Evolutionary conservation across 106 monocot species (phyloP).

Genomic region (Dendrobium officinale): DNA sequence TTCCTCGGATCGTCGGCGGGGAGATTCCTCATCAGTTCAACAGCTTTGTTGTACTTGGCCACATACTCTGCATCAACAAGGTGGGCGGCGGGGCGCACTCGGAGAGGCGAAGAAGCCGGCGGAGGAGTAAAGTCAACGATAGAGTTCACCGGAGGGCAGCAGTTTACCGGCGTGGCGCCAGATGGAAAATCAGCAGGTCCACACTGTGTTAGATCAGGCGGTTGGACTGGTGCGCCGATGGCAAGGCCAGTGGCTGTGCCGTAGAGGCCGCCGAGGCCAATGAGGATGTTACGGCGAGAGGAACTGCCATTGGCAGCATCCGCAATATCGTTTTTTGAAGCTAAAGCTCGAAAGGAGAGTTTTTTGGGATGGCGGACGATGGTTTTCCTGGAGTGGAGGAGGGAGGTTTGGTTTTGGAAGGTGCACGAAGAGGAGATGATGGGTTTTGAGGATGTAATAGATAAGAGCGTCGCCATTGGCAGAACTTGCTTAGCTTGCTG

Average conservation of each 20-base stretch:
- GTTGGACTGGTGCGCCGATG: not conserved
- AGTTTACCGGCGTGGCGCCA: conserved; percentile 1
- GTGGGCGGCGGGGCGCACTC: conserved; percentile 21
- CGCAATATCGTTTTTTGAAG: not conserved
- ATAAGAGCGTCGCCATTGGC: too few relatives aligned
- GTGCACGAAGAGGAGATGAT: not conserved
- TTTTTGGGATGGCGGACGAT: not conserved
- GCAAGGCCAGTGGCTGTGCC: conserved; percentile 1
- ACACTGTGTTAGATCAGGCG: not conserved
- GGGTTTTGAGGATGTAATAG: too few relatives aligned
- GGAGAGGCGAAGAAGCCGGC: not conserved
- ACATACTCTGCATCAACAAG: conserved; percentile 14
- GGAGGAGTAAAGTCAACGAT: conserved; percentile 16
- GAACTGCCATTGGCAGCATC: not conserved
- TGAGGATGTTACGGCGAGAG: conserved; percentile 1
- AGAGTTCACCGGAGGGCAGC: not conserved
- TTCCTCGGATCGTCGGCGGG: conserved; percentile 18
- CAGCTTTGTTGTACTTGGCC: conserved; percentile 20
- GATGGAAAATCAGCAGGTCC: not conserved
- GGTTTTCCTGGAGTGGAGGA: not conserved
- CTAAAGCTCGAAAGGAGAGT: not conserved
- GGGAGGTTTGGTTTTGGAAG: not conserved
- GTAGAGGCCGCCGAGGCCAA: conserved; percentile 4
- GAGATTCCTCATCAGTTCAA: conserved; percentile 24
- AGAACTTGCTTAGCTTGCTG: too few relatives aligned